Evolutionary conservation across 805 yeast species (phyloP), one percentile per base, ranked within the genome.

Genomic region (Suhomyces sp.): DNA sequence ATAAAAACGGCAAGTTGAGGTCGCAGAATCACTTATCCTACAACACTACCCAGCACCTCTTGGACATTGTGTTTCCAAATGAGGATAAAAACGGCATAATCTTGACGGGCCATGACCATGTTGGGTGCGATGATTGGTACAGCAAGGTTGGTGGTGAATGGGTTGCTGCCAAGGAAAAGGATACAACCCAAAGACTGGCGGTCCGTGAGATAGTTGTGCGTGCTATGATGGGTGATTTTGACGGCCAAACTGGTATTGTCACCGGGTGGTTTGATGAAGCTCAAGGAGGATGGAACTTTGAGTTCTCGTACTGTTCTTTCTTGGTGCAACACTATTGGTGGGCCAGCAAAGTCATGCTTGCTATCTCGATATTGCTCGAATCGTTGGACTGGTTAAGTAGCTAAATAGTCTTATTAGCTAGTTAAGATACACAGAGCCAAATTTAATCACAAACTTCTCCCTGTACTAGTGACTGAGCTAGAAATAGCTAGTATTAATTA

Each of bases 151-250:
- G 63, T 53, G 77, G 76, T 5, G 69, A 73, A 15, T 88, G 96
- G 96, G 76, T 68, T 5, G 88, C 91, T 0, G 67, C 81, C 0
- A 83, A 81, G 57, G 62, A 65, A 3, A 65, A 66, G 41, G 59
- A 58, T 1, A 42, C 42, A 6, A 58, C 72, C 10, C 68, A 62
- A 17, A 60, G 69, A 42, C 62, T 65, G n/a, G 72, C 77, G 15
- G 71, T 90, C 12, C 77, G 84, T 52, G 98, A 93, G 69, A 74
- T 88, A 52, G 93, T 96, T 0, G 97, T 94, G 22, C 76, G 92
- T 53, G 84, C 97, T 15, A 88, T 93, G 84, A 94, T 94, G 98
- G 99, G 99, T 15, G 97, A 94, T 64, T 94, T 77, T 62, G 88
- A 86, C 54, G 99, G 99, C 2, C 88, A 87, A 61, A 81, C 91